Evolutionary conservation across 805 yeast species (phyloP).

Genomic region (Cyberlindnera saturnus): DNA sequence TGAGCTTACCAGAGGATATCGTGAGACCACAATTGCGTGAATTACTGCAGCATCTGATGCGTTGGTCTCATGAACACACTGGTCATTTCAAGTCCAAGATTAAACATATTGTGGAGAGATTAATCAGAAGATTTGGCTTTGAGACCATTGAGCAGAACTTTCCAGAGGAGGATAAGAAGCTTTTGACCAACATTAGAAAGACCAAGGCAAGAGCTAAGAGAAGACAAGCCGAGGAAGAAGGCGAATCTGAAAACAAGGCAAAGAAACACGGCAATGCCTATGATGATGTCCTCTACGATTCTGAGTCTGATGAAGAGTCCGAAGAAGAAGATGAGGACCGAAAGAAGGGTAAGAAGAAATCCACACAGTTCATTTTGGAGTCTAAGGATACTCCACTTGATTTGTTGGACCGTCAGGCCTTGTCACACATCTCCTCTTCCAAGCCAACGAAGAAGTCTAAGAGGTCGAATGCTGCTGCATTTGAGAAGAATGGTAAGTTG

Average conservation of each 20-base stretch:
- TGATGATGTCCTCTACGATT: conserved; percentile 84
- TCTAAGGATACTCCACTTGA: conserved; percentile 77
- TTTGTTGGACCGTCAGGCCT: conserved; percentile 75
- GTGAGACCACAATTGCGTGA: conserved; percentile 61
- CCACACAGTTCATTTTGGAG: conserved; percentile 69
- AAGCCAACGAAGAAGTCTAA: conserved; percentile 61
- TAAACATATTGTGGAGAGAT: conserved; percentile 86
- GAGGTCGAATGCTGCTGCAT: conserved; percentile 31
- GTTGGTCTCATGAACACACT: conserved; percentile 94
- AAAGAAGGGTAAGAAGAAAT: conserved; percentile 23
- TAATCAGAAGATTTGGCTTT: conserved; percentile 85
- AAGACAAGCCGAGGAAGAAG: conserved; percentile 44
- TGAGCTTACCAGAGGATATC: conserved; percentile 74
- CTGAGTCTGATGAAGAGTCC: conserved; percentile 51
- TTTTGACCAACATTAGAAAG: conserved; percentile 81
- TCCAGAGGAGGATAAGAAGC: conserved; percentile 85
- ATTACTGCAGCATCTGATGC: conserved; percentile 66
- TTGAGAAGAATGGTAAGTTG: conserved; percentile 52
- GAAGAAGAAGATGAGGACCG: conserved; percentile 24
- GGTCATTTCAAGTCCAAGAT: conserved; percentile 92
- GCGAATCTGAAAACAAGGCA: conserved; percentile 18
- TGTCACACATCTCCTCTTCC: conserved; percentile 85
- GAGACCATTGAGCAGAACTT: conserved; percentile 76
- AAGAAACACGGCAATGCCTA: conserved; percentile 74
- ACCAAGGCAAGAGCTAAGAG: conserved; percentile 78